A percentile compares a stretch with the other conserved stretches of the same genome.
phyloP scores from a whole-genome alignment of 1,284 basidiomycete species.

The Austroboletus novae-zelandiae region DNA sequence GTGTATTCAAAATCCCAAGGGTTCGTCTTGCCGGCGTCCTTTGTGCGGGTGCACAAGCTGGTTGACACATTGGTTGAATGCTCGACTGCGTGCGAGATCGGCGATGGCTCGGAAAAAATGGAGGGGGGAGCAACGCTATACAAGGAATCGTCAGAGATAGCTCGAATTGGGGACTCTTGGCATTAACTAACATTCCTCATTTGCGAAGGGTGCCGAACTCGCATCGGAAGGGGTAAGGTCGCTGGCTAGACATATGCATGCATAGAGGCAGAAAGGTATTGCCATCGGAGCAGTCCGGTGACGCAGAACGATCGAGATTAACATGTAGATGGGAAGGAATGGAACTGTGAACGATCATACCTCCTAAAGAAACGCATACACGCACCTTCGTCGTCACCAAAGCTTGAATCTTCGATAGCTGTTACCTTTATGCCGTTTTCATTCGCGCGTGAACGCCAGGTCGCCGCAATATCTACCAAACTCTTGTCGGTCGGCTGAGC shows the following conservation, averaged over 20 bases:
- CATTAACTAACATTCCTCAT: slow-evolving; percentile 43
- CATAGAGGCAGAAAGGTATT: slow-evolving; percentile 1
- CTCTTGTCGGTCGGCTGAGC: slow-evolving; percentile 37
- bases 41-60: slow-evolving; percentile 14
- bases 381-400: slow-evolving; percentile 51
- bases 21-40: slow-evolving; percentile 29
- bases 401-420: slow-evolving; percentile 47
- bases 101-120: slow-evolving; percentile 59
- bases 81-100: slow-evolving; percentile 60
- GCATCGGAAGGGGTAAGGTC: slow-evolving; percentile 45
- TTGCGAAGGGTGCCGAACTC: slow-evolving; percentile 41
- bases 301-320: slow-evolving; percentile 7
- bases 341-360: slow-evolving; percentile 18
- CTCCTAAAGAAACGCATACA: slow-evolving; percentile 32
- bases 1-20: slow-evolving; percentile 52
- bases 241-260: slow-evolving; percentile 43
- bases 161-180: slow-evolving; percentile 18
- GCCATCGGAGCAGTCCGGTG: background rate
- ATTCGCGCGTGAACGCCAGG: slow-evolving; percentile 69
- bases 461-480: slow-evolving; percentile 60
- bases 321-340: slow-evolving; percentile 1
- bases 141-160: slow-evolving; percentile 15
- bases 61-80: slow-evolving; percentile 28
- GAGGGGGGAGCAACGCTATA: slow-evolving; percentile 57
- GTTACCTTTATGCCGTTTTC: slow-evolving; percentile 70